Base-by-base conservation (phyloP, 2,329 filamentous ascomycete species). In the Albifimbria verrucaria region DNA sequence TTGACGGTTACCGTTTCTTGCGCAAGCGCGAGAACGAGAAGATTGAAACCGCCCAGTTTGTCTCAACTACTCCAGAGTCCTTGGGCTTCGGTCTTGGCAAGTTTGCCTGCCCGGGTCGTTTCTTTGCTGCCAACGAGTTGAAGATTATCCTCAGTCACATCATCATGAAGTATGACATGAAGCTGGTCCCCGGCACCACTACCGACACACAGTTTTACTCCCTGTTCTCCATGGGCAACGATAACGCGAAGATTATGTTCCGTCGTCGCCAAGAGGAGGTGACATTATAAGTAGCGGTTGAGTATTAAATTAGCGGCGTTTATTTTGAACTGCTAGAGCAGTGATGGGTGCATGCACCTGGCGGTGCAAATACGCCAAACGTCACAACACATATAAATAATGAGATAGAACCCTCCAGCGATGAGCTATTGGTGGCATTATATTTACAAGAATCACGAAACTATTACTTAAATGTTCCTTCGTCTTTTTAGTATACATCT, bases 31-130 rank as follows among this genome's bases (percentile, higher is more conserved):
- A 52, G 11, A n/a, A 50, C 5, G 46, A 43, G 46, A 55, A 15
- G 36, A 53, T 20, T 22, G 32, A 39, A n/a, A 39, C 59, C 2
- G 57, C 61, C 18, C 66, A 69, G 46, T 68, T 66, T 22, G 67
- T 68, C 2, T 64, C 61, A 17, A 66, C 65, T 3, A 61, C 55
- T 4, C 53, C 60, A 2, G 61, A 69, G 10, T 58, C 57, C 9
- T 48, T 68, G 10, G 59, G 55, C 10, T 75, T 73, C 49, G 72
- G 72, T 2, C 62, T 72, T 51, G 72, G 72, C 6, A 58, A 58
- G 21, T 68, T 72, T 52, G 66, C 71, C 2, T 74, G 71, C 52
- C 71, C 71, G 1, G 71, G 71, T 0, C 57, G 71, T 5, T 73
- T 71, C 57, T 72, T 72, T 59, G 70, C 69, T 2, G 62, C 60